A percentile compares a stretch with the other conserved stretches of the same genome.
These are phyloP conservation scores for Acer negundo DNA, from an alignment of 345 rosid genomes.

Conservation along the genomic window DNA sequence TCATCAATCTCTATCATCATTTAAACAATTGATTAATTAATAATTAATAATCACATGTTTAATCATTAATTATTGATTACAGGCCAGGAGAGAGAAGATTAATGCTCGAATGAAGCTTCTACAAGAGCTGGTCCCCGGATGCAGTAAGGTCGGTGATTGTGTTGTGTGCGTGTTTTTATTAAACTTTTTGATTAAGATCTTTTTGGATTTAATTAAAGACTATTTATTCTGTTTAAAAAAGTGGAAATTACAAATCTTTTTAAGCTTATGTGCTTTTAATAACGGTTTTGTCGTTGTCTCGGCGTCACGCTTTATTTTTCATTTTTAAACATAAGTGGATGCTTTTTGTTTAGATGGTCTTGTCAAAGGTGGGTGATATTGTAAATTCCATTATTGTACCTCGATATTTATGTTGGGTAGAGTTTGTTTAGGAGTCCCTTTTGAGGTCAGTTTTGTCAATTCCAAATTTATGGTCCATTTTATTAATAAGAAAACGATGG, in stretches of 20 bases:
- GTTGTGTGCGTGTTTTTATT: conserved; percentile 35
- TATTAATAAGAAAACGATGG: neutral
- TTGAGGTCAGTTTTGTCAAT: conserved; percentile 43
- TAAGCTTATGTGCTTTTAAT: conserved; percentile 36
- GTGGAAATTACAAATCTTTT: conserved; percentile 28
- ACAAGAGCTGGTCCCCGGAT: conserved; percentile 71
- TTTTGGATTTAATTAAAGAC: conserved; percentile 35
- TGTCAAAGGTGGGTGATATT: conserved; percentile 25
- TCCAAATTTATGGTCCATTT: neutral
- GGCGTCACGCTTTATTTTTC: conserved; percentile 36
- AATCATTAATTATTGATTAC: conserved; percentile 3
- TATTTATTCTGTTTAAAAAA: conserved; percentile 21
- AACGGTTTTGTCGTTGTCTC: conserved; percentile 42
- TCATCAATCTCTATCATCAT: neutral
- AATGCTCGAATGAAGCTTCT: conserved; percentile 66
- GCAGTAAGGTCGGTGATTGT: conserved; percentile 62
- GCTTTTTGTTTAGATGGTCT: conserved; percentile 33
- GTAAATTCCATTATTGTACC: conserved; percentile 24
- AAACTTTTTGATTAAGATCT: conserved; percentile 46
- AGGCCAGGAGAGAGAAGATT: conserved; percentile 79
- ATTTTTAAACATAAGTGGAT: conserved; percentile 38
- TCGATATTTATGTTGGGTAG: conserved; percentile 5
- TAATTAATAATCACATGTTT: neutral
- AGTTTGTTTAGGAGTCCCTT: conserved; percentile 40
- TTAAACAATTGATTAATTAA: neutral